Evolutionary conservation across 768 basidiomycete species (phyloP), one percentile per base, ranked within the genome.

Genomic region (Termitomyces sp.): DNA sequence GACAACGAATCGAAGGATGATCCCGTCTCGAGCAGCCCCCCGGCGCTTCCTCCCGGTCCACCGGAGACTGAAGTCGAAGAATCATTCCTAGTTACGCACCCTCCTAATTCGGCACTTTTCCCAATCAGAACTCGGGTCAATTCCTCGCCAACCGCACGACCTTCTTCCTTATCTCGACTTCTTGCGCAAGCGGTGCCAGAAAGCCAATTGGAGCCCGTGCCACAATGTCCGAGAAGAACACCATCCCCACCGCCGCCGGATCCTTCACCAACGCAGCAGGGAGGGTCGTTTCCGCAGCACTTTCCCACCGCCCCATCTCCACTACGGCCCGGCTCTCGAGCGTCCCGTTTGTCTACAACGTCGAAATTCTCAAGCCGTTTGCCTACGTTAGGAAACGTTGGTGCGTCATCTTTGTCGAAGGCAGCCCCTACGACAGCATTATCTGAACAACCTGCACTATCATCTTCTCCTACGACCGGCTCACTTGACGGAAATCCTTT

Each of bases 91-190:
- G 80, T 80, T 24, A 83, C 85, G 0, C 82, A 83, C 57, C 78
- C 86, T 15, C 81, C 86, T n/a, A 87, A 82, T 31, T 85, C 87
- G 1, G 87, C 82, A 59, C 75, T 88, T 45, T 88, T 89, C 66
- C 83, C 86, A 12, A 71, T 76, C 18, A 84, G 89, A 12, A 73
- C 80, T 5, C 81, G 90, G 45, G 75, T 87, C 20, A 86, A 82
- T 63, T 87, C 88, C 15, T 85, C 87, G 8, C 86, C 87, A 6
- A 76, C 79, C 13, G 86, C 84, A 5, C 87, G 89, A 12, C 89
- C 87, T 1, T 92, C 91, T 6, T 91, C 90, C 3, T 76, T 93
- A 60, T 92, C 91, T 15, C 83, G 89, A 30, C 75, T 93, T 4
- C 76, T 93, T 24, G 91, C 91, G 0, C 91, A 93, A 65, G 91